Evolutionary conservation across 768 basidiomycete genomes (phyloP), one percentile per base, ranked within the genome.

Genomic region (Termitomyces sp.): DNA sequence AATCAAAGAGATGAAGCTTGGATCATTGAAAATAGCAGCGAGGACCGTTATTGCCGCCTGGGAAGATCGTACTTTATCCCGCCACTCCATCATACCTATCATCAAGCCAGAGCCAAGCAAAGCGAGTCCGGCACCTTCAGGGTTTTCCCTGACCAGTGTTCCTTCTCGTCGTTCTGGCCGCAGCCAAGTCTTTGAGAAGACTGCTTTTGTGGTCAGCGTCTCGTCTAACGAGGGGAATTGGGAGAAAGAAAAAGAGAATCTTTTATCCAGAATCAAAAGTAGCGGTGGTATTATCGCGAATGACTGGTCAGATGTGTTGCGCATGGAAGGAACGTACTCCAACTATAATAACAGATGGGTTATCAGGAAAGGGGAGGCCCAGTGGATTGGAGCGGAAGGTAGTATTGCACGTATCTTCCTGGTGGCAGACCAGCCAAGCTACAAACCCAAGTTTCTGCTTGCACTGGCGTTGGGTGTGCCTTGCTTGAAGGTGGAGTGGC

Each of bases 381-480:
- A 71, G 37, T 81, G 78, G 71, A 68, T 63, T 19, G 77, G 75
- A 51, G 73, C 74, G 34, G 57, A 66, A n/a, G 72, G 75, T 29
- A 70, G 75, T 29, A 70, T 83, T 37, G 68, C 81, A 16, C 78
- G 81, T 14, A 75, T 88, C 23, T 90, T 90, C 69, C 74, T 92
- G 40, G 59, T 92, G 16, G 82, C 89, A 0, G 85, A 90, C 59
- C 81, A 84, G 14, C 68, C 78, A 9, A 83, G 78, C 61, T 81
- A 83, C 56, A 94, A 90, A 62, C 82, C 87, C 10, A 95, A 95
- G 69, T 93, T 82, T 64, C 75, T 96, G 53, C 78, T 87, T 3
- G 90, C 92, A 6, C 79, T 98, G 34, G 92, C 90, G 0, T 74
- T 94, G 40, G 94, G 94, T 11, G 85, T 97, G 51, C 95, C 95